These are phyloP conservation scores for Aspergillus leporis DNA, from an alignment of 495 filamentous ascomycete species.

Conservation along the genomic window DNA sequence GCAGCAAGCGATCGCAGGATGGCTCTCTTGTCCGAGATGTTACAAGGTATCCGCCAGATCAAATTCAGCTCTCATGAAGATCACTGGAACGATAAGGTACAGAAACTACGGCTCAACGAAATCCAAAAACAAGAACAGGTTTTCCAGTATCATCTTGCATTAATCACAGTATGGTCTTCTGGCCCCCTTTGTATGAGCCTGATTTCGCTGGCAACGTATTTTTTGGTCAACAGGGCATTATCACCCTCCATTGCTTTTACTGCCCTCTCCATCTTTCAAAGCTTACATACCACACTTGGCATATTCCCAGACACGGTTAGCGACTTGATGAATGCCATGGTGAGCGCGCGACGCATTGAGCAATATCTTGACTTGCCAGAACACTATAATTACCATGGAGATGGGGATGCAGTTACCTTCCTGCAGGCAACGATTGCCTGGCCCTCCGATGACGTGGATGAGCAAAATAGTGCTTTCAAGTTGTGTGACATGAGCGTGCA, in stretches of 20 bases:
- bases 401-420: conserved; percentile 52
- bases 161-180: conserved; percentile 59
- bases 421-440: conserved; percentile 66
- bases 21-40: conserved; percentile 66
- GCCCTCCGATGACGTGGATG: conserved; percentile 53
- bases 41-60: conserved; percentile 76
- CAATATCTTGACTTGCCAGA: conserved; percentile 64
- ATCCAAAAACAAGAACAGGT: conserved; percentile 57
- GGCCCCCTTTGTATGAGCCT: conserved; percentile 67
- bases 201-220: conserved; percentile 61
- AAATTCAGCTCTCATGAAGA: conserved; percentile 75
- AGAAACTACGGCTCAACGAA: conserved; percentile 58
- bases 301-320: conserved; percentile 68
- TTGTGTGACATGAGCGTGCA: conserved; percentile 62
- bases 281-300: conserved; percentile 60
- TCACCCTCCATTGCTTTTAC: conserved; percentile 72
- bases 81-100: conserved; percentile 69
- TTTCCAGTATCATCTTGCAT: conserved; percentile 49
- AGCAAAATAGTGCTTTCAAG: conserved; percentile 50
- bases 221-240: conserved; percentile 53
- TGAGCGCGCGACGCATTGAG: conserved; percentile 64
- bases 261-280: conserved; percentile 63
- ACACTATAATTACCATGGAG: conserved; percentile 46
- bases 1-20: conserved; percentile 69
- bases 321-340: conserved; percentile 58